Percentiles rank a stretch among this genome's conserved stretches.
Evolutionary conservation across 257 asterid genomes (phyloP).

Genomic region (Lithospermum erythrorhizon): DNA sequence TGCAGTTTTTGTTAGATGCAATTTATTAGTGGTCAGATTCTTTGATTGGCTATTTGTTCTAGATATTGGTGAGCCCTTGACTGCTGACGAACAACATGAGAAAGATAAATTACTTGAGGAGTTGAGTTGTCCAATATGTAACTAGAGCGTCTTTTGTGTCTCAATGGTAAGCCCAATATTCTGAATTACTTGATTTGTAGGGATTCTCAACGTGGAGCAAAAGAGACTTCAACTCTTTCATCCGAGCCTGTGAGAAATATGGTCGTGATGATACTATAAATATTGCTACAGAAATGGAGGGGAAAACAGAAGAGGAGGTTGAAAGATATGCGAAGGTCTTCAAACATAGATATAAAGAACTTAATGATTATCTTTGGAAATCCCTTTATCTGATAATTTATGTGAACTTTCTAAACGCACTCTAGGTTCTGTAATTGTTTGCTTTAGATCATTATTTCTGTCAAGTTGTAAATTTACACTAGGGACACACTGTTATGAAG

Average conservation of each 20-base stretch:
- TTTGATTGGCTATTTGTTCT: slow-evolving; percentile 16
- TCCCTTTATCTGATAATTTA: background rate
- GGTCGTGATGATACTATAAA: slow-evolving; percentile 74
- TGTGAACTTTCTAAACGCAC: background rate
- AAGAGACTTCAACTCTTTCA: slow-evolving; percentile 84
- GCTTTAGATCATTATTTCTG: background rate
- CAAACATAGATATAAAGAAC: slow-evolving; percentile 88
- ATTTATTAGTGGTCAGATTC: slow-evolving; percentile 7
- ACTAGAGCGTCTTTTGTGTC: background rate
- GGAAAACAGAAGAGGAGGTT: slow-evolving; percentile 83
- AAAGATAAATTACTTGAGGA: slow-evolving; percentile 78
- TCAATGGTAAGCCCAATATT: background rate
- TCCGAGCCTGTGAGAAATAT: slow-evolving; percentile 95
- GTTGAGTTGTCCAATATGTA: slow-evolving; percentile 24
- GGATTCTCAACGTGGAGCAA: slow-evolving; percentile 99
- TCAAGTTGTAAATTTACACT: background rate
- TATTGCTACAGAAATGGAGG: slow-evolving; percentile 96
- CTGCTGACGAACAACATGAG: slow-evolving; percentile 97
- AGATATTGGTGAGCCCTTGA: slow-evolving; percentile 94
- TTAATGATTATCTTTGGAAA: slow-evolving; percentile 48
- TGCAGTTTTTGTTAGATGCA: background rate
- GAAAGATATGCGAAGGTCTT: slow-evolving; percentile 85
- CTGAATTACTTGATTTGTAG: slow-evolving; percentile 24
- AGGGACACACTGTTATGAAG: too few relatives aligned
- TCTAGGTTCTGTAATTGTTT: background rate